Base-by-base conservation (phyloP, 2,329 filamentous ascomycete species). In the Aspergillus sojae region DNA sequence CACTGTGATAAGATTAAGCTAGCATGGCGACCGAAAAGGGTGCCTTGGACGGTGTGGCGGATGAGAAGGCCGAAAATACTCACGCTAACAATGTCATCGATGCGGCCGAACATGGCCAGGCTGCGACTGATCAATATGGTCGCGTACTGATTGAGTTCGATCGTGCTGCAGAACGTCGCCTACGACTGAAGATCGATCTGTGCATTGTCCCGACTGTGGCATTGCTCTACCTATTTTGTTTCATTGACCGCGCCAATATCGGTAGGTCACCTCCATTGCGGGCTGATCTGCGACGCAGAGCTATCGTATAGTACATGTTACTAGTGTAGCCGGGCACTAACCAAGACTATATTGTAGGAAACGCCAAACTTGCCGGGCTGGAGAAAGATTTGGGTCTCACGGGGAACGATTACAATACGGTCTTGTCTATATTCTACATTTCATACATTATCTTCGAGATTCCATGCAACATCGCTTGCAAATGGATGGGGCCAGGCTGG, bases 381-480 rank as follows among this genome's bases (percentile, higher is more conserved):
- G 86, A 89, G 62, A 81, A 79, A 45, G 89, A 91, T 60, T 82
- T 92, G 1, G 72, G 78, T 0, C 77, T 92, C 60, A 75, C 73
- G n/a, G 84, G 84, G 21, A 87, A 90, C 71, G 88, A 91, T 72
- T 92, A 91, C 80, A 92, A 92, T 71, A 78, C 78, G 28, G 80
- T 91, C 3, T 81, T 92, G 4, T 88, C 89, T 16, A 74, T 88
- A 66, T 92, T 92, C 78, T 92, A 90, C 75, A 82, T 92, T 71
- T 86, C 86, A 9, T 93, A 92, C 77, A 91, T 92, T 69, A 32
- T 91, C 57, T 91, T 90, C 68, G 87, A 92, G 75, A 89, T 92
- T 48, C 90, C 91, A 0, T 82, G 82, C 59, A 92, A 88, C 66
- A 83, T 92, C 65, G 75, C 82, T 14, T 91, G 89, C 80, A 92